These are phyloP conservation scores for Sicyos baderoa DNA, from an alignment of 306 rosid species.

Conservation along the genomic window DNA sequence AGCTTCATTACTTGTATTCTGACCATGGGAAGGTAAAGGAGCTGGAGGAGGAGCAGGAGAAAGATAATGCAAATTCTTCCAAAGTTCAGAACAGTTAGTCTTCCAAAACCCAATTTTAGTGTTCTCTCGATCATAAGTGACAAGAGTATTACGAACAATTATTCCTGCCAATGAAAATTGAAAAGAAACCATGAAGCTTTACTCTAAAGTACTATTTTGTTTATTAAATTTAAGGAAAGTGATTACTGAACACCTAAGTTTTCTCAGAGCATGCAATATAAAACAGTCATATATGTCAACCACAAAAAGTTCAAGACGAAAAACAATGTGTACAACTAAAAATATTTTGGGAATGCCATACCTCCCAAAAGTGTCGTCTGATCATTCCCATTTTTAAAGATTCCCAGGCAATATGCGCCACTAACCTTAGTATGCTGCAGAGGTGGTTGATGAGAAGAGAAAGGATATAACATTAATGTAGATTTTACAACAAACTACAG, in stretches of 20 bases:
- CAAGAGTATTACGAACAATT: conserved; percentile 43
- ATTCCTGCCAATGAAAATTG: conserved; percentile 32
- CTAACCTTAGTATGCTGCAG: conserved; percentile 41
- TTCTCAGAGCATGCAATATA: background rate
- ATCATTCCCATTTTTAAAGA: conserved; percentile 36
- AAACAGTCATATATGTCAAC: background rate
- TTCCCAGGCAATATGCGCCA: conserved; percentile 45
- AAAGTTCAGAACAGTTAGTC: conserved; percentile 43
- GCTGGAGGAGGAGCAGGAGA: conserved; percentile 29
- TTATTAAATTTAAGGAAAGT: background rate
- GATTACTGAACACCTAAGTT: background rate
- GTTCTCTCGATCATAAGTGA: conserved; percentile 41
- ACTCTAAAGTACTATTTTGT: background rate
- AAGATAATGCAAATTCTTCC: conserved; percentile 30
- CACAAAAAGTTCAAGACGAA: background rate
- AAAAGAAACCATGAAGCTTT: conserved; percentile 10
- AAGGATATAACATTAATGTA: background rate
- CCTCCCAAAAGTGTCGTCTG: conserved; percentile 51
- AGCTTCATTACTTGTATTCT: conserved; percentile 22
- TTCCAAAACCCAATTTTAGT: conserved; percentile 41
- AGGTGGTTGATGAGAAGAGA: conserved; percentile 12
- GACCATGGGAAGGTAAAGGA: conserved; percentile 17
- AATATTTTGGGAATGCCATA: conserved; percentile 14
- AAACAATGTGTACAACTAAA: background rate
- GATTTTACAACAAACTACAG: background rate